Percentiles rank a stretch among this genome's conserved stretches.
phyloP scores from a whole-genome alignment of 768 basidiomycete genomes.

The Collybia nuda region DNA sequence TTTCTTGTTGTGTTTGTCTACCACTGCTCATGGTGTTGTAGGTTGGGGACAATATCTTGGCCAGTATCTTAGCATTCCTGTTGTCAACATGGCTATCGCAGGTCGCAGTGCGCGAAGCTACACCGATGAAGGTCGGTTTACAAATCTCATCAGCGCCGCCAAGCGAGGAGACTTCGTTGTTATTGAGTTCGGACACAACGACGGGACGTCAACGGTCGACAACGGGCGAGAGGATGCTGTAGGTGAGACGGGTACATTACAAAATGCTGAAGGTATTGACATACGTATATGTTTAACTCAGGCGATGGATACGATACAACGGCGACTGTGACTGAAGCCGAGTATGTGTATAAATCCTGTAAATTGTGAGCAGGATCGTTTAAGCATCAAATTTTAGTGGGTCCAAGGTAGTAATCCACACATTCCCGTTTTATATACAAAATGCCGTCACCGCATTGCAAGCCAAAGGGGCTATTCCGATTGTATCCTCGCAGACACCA shows the following conservation, averaged over 20 bases:
- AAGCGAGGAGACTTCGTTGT: constrained; percentile 42
- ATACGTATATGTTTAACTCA: no score
- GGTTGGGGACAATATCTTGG: constrained; percentile 47
- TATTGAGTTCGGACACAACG: constrained; percentile 51
- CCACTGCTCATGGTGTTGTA: constrained; percentile 7
- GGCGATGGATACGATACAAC: constrained; percentile 30
- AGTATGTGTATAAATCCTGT: constrained; percentile 21
- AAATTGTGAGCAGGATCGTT: neutral
- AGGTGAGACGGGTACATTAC: constrained; percentile 21
- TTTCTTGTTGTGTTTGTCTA: neutral
- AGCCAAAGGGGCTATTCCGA: constrained; percentile 46
- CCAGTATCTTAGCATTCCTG: constrained; percentile 39
- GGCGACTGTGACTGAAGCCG: constrained; percentile 31
- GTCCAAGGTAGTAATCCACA: constrained; percentile 38
- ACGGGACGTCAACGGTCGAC: constrained; percentile 32
- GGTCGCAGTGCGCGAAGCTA: constrained; percentile 47
- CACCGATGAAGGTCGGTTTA: constrained; percentile 47
- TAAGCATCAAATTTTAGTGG: constrained; percentile 25
- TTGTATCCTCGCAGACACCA: constrained; percentile 49
- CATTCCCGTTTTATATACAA: constrained; percentile 45
- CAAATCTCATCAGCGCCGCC: constrained; percentile 37
- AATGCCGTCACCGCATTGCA: constrained; percentile 40
- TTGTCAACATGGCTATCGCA: constrained; percentile 45
- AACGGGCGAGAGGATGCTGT: constrained; percentile 42
- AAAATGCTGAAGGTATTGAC: no score